Evolutionary conservation across 139 green algal species (phyloP).

Genomic region (Axilococcus clingmanii): DNA sequence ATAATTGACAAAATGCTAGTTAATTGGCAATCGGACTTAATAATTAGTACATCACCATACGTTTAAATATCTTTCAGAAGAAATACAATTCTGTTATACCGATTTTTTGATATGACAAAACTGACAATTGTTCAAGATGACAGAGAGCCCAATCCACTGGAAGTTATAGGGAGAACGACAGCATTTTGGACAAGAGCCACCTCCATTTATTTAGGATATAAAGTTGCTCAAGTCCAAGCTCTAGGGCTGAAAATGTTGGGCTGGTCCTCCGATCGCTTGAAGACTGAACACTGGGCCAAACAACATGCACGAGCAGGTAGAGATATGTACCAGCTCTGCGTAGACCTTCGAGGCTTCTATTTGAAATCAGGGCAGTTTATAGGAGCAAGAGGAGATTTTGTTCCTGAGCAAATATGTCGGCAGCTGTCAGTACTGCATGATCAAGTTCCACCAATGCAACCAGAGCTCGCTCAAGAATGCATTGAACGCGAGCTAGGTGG

Average conservation of each 20-base stretch:
- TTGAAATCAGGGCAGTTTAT: conserved; percentile 89
- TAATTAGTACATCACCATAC: not conserved
- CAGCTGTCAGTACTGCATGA: conserved; percentile 74
- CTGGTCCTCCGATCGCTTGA: conserved; percentile 21
- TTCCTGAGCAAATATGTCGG: conserved; percentile 70
- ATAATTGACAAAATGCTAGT: too few species aligned
- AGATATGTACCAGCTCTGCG: conserved; percentile 72
- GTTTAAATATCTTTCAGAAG: not conserved
- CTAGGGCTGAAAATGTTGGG: conserved; percentile 20
- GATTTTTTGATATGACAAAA: not conserved
- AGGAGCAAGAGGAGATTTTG: conserved; percentile 72
- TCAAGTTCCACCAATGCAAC: conserved; percentile 61
- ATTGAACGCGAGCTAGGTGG: conserved; percentile 64
- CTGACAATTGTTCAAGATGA: not conserved
- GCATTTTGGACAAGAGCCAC: conserved; percentile 66
- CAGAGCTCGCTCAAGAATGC: conserved; percentile 22
- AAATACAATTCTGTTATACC: not conserved
- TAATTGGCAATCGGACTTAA: too few species aligned
- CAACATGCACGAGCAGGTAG: conserved; percentile 62
- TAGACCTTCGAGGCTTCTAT: conserved; percentile 80
- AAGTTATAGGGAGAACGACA: conserved; percentile 24
- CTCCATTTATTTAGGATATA: conserved; percentile 74
- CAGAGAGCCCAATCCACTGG: conserved; percentile 1
- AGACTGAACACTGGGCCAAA: conserved; percentile 53
- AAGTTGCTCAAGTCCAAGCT: conserved; percentile 48